Base-by-base conservation (phyloP, 2,329 filamentous ascomycete genomes). In the Stromatinia cepivora region DNA sequence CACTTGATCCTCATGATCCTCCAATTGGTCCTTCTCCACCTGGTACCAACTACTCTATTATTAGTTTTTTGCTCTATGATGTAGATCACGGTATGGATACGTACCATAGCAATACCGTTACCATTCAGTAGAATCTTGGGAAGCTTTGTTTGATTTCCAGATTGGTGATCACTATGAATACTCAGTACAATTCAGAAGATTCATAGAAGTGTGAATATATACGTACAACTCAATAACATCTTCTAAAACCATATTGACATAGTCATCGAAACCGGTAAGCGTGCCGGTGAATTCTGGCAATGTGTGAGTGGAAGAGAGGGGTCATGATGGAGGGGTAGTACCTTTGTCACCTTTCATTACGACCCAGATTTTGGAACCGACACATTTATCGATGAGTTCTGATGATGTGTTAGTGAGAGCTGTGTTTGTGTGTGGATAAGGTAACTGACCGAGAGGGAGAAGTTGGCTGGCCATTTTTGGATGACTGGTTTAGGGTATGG, bases 291-390 rank as follows among this genome's bases (percentile, higher is more conserved):
- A 99, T 81, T 99, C 95, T 98, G 79, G 17, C 48, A 31, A 15
- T 59, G 58, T 63, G 34, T 25, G 8, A 20, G 10, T 52, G 34
- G 15, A 52, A 28, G 36, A n/a, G 11, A 8, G 45, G n/a, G n/a
- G 39, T 42, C 13, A 9, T n/a, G 57, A 52, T 39, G 46, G 17
- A 58, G 22, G 59, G 36, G 58, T 56, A 59, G 71, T 82, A 97
- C 95, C 95, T 85, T 97, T 98, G 79, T 98, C 95, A 74, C 94
- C 93, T 83, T 99, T 99, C 95, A 99, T 99, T 77, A 99, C 89
- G 73, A 99, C 94, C 94, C 94, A 97, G 81, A 99, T 98, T 77
- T 91, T 91, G 67, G 94, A 98, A 72, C 95, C 95, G 74, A 99
- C 94, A 80, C 95, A 99, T 82, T 97, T 97, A 84, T 99, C 95